phyloP scores from a whole-genome alignment of 129 eudicot species.

The Smallanthus sonchifolius region DNA sequence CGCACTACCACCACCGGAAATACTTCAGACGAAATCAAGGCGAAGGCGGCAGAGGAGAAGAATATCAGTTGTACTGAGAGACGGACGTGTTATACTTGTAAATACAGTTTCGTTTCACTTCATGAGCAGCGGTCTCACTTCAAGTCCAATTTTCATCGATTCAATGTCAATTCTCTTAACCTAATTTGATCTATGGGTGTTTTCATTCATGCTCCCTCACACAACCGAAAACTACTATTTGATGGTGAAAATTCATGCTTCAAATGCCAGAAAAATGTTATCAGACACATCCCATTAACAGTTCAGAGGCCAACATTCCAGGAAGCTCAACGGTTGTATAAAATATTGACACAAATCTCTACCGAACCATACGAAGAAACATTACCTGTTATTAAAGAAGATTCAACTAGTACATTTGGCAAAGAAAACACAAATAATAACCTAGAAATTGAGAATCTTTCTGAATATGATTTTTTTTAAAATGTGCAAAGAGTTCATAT shows the following conservation, averaged over 20 bases:
- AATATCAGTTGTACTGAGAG: constrained; percentile 14
- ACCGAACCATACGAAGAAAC: constrained; percentile 39
- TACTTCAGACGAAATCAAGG: neutral
- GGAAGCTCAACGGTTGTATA: constrained; percentile 65
- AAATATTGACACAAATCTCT: constrained; percentile 54
- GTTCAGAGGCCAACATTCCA: constrained; percentile 72
- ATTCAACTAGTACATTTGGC: constrained; percentile 11
- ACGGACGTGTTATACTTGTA: constrained; percentile 53
- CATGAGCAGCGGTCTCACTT: constrained; percentile 70
- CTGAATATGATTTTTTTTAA: constrained; percentile 20
- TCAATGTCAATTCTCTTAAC: constrained; percentile 46
- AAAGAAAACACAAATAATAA: constrained; percentile 10
- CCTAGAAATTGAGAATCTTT: constrained; percentile 12
- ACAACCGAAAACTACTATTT: constrained; percentile 60
- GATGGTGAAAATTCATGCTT: constrained; percentile 58
- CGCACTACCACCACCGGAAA: constrained; percentile 5
- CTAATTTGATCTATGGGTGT: constrained; percentile 39
- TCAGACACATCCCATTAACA: constrained; percentile 64
- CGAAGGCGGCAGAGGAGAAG: neutral
- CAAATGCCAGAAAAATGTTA: constrained; percentile 29
- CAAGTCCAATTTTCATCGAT: constrained; percentile 72
- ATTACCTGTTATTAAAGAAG: constrained; percentile 23
- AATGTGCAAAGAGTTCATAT: constrained; percentile 17
- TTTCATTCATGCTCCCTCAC: constrained; percentile 69
- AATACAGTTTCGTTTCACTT: constrained; percentile 52